Evolutionary conservation across 495 filamentous ascomycete species (phyloP).

Genomic region (Aspergillus cristatus): DNA sequence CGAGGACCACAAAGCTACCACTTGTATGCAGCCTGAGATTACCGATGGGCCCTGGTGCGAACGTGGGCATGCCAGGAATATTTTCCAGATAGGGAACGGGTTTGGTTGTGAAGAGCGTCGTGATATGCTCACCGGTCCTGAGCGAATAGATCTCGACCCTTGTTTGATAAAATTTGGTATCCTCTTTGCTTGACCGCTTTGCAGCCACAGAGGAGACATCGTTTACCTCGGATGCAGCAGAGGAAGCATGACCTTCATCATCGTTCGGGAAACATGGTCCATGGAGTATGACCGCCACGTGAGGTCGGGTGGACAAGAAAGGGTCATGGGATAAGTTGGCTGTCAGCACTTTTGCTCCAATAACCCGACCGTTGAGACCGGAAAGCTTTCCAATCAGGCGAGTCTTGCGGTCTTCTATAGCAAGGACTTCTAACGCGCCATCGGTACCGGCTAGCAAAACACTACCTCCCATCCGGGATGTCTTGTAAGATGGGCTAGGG

Average conservation of each 20-base stretch:
- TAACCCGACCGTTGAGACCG: conserved; percentile 69
- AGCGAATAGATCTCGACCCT: conserved; percentile 80
- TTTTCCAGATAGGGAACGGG: conserved; percentile 35
- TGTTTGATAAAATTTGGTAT: conserved; percentile 60
- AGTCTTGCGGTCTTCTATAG: conserved; percentile 56
- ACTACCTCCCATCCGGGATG: conserved; percentile 45
- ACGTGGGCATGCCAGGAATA: conserved; percentile 28
- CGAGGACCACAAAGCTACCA: conserved; percentile 56
- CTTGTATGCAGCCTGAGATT: conserved; percentile 61
- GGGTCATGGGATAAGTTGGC: conserved; percentile 40
- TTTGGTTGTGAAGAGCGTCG: conserved; percentile 56
- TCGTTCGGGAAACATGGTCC: conserved; percentile 48
- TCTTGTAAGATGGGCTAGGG: conserved; percentile 37
- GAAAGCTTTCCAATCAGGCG: conserved; percentile 58
- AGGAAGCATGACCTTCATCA: conserved; percentile 26
- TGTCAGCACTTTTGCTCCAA: conserved; percentile 69
- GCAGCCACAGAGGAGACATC: conserved; percentile 23
- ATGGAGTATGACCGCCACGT: conserved; percentile 69
- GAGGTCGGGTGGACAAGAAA: conserved; percentile 39
- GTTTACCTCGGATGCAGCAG: conserved; percentile 28
- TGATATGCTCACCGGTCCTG: conserved; percentile 53
- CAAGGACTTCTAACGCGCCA: conserved; percentile 61
- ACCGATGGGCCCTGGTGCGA: conserved; percentile 56
- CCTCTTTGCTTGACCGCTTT: conserved; percentile 22
- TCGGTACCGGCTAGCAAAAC: conserved; percentile 71